Conservation (phyloP, 208 protist genomes). For the Trypanosomatidae sp. region DNA sequence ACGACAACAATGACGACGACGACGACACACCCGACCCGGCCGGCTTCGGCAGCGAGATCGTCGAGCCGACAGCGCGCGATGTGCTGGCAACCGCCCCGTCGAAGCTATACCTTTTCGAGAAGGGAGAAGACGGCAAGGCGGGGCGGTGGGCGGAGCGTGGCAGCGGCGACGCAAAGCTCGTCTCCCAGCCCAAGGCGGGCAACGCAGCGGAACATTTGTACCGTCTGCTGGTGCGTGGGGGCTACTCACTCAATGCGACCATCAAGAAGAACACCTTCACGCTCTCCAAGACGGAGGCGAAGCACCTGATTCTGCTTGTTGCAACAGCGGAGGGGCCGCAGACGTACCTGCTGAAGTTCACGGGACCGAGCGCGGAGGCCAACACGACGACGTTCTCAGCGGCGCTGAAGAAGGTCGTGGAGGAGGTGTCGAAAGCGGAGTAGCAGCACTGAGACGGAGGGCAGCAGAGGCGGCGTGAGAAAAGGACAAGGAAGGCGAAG, state of each 20-base stretch:
- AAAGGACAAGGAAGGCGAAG: not conserved
- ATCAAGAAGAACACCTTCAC: constrained; percentile 46
- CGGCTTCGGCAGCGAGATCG: constrained; percentile 24
- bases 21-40: constrained; percentile 20
- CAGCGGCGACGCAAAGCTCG: constrained; percentile 66
- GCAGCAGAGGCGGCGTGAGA: not conserved
- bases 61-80: constrained; percentile 34
- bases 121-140: constrained; percentile 34
- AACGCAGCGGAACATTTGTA: constrained; percentile 28
- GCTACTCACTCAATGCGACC: constrained; percentile 70
- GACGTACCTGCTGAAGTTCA: constrained; percentile 76
- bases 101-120: constrained; percentile 70
- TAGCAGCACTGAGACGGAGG: constrained; percentile 7
- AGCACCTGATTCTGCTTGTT: constrained; percentile 56
- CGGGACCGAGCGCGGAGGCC: constrained; percentile 45
- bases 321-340: constrained; percentile 23
- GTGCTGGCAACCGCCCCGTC: constrained; percentile 45
- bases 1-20: constrained; percentile 13
- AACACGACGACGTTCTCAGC: constrained; percentile 57
- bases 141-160: constrained; percentile 69
- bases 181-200: constrained; percentile 29
- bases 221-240: constrained; percentile 82
- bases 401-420: constrained; percentile 38
- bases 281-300: constrained; percentile 46
- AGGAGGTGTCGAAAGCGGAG: too few species aligned